These are phyloP conservation scores for Trichoderma breve DNA, from an alignment of 2,329 filamentous ascomycete species.

Conservation along the genomic window DNA sequence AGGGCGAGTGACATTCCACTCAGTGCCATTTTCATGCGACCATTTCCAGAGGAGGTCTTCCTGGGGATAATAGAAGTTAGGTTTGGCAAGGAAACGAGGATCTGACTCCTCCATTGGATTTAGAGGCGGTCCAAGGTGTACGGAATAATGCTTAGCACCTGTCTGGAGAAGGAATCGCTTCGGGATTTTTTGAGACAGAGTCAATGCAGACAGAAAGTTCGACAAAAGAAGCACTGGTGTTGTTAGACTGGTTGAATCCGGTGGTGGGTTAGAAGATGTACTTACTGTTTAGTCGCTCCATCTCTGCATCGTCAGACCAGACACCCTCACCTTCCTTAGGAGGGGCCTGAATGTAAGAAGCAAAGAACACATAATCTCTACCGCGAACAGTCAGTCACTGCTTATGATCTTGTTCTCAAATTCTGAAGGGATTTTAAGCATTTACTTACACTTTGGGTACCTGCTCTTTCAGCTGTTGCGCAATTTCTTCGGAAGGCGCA, in stretches of 20 bases:
- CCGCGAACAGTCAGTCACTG: not conserved
- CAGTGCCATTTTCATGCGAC: not conserved
- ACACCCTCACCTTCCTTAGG: not conserved
- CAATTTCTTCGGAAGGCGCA: not conserved
- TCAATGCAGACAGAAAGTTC: slow-evolving; percentile 2
- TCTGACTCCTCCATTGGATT: not conserved
- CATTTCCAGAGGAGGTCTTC: not conserved
- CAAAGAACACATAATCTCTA: slow-evolving; percentile 19
- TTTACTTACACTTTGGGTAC: not conserved
- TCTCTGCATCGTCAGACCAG: slow-evolving; percentile 6
- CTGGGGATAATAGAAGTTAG: slow-evolving; percentile 12
- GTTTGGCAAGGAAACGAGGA: not conserved
- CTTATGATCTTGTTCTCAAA: not conserved
- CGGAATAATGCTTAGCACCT: slow-evolving; percentile 2
- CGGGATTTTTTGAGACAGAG: not conserved
- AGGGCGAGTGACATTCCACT: slow-evolving; percentile 8
- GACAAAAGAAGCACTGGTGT: not conserved
- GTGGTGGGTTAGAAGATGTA: no score
- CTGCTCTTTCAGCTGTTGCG: not conserved
- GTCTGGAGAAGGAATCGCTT: slow-evolving; percentile 10
- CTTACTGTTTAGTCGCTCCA: slow-evolving; percentile 12
- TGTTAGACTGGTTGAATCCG: not conserved
- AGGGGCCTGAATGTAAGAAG: slow-evolving; percentile 12
- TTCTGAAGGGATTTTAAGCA: not conserved
- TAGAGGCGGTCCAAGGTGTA: not conserved